These are phyloP conservation scores for Simplicillium sp. DNA, from an alignment of 2,329 filamentous ascomycete species.

Conservation along the genomic window DNA sequence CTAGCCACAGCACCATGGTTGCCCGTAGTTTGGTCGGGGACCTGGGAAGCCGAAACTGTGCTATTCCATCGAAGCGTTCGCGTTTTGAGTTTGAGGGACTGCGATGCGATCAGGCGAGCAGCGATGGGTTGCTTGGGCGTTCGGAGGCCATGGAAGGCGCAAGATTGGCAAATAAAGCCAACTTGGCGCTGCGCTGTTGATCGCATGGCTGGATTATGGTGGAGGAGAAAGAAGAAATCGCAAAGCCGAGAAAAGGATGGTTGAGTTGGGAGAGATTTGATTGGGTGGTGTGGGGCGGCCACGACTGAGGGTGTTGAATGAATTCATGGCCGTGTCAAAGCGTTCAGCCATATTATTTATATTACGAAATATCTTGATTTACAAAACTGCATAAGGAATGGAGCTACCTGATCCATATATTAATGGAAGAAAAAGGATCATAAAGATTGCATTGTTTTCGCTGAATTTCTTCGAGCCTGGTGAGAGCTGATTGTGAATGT, in stretches of 20 bases:
- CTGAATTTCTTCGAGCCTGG: too few species aligned
- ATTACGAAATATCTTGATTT: too few species aligned
- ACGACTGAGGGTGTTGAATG: too few species aligned
- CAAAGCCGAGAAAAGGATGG: not conserved
- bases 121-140: conserved; percentile 12
- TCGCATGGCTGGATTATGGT: conserved; percentile 23
- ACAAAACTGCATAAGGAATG: too few species aligned
- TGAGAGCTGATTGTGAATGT: too few species aligned
- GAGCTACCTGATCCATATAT: too few species aligned
- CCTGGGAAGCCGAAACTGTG: not conserved
- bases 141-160: conserved; percentile 22
- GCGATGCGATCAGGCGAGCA: conserved; percentile 13
- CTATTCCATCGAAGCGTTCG: not conserved
- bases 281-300: not conserved
- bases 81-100: conserved; percentile 4
- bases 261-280: not conserved
- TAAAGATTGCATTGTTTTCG: too few species aligned
- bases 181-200: conserved; percentile 20
- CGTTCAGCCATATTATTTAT: too few species aligned
- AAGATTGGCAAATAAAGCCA: conserved; percentile 33
- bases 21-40: not conserved
- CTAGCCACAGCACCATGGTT: not conserved
- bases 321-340: too few species aligned
- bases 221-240: not conserved
- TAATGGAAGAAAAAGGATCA: too few species aligned